phyloP scores from a whole-genome alignment of 2,329 filamentous ascomycete species.

The Cercospora citrullina region DNA sequence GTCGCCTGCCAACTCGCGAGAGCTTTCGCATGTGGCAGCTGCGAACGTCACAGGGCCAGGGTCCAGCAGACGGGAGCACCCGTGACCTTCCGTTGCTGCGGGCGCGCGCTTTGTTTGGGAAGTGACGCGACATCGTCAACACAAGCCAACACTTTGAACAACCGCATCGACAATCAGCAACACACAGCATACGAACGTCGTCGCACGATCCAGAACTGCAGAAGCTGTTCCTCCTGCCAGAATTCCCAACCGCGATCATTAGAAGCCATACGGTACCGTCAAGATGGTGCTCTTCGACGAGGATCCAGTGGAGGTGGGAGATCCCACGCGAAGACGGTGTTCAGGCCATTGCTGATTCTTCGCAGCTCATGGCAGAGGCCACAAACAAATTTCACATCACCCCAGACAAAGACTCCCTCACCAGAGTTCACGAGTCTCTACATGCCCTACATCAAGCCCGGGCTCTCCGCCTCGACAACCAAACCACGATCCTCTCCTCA shows the following conservation, averaged over 20 bases:
- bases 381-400: conserved; percentile 93
- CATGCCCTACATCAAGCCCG: conserved; percentile 81
- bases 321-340: conserved; percentile 7
- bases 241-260: no score
- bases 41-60: conserved; percentile 18
- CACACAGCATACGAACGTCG: background rate
- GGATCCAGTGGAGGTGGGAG: conserved; percentile 76
- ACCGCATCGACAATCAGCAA: background rate
- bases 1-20: conserved; percentile 18
- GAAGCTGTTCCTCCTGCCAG: no score
- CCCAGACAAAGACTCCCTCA: conserved; percentile 80
- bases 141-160: background rate
- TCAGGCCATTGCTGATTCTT: conserved; percentile 12
- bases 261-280: conserved; percentile 7
- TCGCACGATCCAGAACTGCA: background rate
- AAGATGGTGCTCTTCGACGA: conserved; percentile 87
- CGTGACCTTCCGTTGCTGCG: conserved; percentile 6
- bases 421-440: conserved; percentile 81
- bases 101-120: conserved; percentile 16
- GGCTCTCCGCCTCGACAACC: conserved; percentile 63
- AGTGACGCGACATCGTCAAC: conserved; percentile 18
- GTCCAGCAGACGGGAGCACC: background rate
- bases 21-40: conserved; percentile 9
- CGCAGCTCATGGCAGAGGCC: conserved; percentile 76
- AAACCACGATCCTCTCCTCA: conserved; percentile 47